Evolutionary conservation across 2,329 filamentous ascomycete species (phyloP), one percentile per base, ranked within the genome.

Genomic region (Karstenula rhodostoma): DNA sequence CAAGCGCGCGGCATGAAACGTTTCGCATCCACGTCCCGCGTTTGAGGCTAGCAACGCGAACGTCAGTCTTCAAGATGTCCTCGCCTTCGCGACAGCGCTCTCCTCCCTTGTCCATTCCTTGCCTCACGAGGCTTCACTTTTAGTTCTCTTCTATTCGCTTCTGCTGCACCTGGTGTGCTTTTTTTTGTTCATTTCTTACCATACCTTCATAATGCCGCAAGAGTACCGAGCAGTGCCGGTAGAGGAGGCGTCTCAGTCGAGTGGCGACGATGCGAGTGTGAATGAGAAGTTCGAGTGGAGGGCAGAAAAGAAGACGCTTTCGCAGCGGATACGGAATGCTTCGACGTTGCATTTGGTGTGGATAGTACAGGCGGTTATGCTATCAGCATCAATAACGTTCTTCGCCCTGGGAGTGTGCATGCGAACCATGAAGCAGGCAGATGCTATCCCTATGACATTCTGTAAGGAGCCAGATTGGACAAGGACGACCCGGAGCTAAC

Each of bases 251-350:
- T 49, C 55, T 25, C 56, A 47, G 23, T 33, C 44, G n/a, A 65
- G 59, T 53, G 57, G 50, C 40, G 60, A 65, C 25, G 52, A 58
- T 54, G 48, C 54, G 22, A 63, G 56, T 52, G 43, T 60, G n/a
- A 62, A 54, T 17, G 63, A 65, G 47, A 63, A 63, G 52, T 63
- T 51, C 25, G 63, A 62, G 32, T 65, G 58, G 57, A 58, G 48
- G n/a, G n/a, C 51, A 37, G 57, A 65, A 46, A 59, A 64, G 43
- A n/a, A 37, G 35, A 37, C 23, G 27, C 22, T 46, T 25, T 22
- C 23, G n/a, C 40, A 50, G 23, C 56, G 56, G 32, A 37, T 62
- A 46, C 62, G 49, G 27, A 58, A 53, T 44, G 15, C 60, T 15
- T 33, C 63, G 15, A 50, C 25, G 19, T 63, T 58, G 37, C 53